A percentile compares a stretch with the other conserved stretches of the same genome.
Conservation (phyloP, 257 asterid species). For the Ophiorrhiza pumila region DNA sequence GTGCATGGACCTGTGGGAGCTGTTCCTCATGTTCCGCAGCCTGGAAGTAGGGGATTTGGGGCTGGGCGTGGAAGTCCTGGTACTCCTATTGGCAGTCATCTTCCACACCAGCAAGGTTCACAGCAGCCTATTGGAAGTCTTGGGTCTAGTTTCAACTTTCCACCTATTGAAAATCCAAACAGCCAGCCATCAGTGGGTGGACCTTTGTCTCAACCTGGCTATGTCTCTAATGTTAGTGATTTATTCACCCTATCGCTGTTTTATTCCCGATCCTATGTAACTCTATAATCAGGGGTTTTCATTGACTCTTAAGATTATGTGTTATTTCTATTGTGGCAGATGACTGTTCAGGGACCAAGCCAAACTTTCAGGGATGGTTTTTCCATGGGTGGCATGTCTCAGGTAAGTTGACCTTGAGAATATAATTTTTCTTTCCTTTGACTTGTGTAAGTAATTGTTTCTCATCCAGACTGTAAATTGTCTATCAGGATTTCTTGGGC, state of each 20-base stretch:
- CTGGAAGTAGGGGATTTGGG: constrained; percentile 87
- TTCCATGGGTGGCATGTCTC: constrained; percentile 92
- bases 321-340: constrained; percentile 19
- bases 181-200: constrained; percentile 89
- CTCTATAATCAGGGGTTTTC: not conserved
- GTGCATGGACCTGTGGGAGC: constrained; percentile 95
- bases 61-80: constrained; percentile 85
- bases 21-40: constrained; percentile 81
- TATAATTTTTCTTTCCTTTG: not conserved
- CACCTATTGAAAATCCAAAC: constrained; percentile 75
- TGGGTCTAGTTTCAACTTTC: constrained; percentile 69
- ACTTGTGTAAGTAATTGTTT: not conserved
- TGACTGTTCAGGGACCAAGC: constrained; percentile 62
- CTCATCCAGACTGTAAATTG: constrained; percentile 14
- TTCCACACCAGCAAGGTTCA: constrained; percentile 76
- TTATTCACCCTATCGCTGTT: constrained; percentile 11
- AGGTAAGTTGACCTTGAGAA: constrained; percentile 40
- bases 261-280: not conserved
- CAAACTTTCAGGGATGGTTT: constrained; percentile 83
- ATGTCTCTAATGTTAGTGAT: constrained; percentile 74
- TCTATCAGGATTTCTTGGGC: constrained; percentile 78
- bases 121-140: constrained; percentile 75
- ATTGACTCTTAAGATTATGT: not conserved
- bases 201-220: constrained; percentile 88
- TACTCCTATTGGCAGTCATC: constrained; percentile 94